phyloP scores from a whole-genome alignment of 768 basidiomycete genomes.

The Rhizopogon salebrosus region DNA sequence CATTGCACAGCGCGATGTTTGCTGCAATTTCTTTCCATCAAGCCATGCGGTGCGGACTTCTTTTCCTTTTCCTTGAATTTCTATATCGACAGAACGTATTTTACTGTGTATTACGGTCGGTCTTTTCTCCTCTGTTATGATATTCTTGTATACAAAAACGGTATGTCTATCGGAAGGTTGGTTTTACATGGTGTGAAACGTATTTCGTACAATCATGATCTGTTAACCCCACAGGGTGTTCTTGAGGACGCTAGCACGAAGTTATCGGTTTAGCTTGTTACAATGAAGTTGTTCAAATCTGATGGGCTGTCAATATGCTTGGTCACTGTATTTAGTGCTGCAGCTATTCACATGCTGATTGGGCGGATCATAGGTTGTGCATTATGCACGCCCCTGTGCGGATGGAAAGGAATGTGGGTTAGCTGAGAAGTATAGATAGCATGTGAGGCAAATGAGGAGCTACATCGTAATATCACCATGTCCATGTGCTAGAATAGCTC shows the following conservation, averaged over 20 bases:
- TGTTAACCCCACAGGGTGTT: neutral
- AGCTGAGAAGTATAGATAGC: neutral
- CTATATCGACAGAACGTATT: conserved; percentile 17
- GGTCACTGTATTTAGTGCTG: neutral
- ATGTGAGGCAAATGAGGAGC: neutral
- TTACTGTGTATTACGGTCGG: conserved; percentile 28
- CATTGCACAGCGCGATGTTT: conserved; percentile 3
- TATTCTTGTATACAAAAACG: conserved; percentile 5
- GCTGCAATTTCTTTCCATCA: conserved; percentile 1
- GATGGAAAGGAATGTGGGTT: neutral
- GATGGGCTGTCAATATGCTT: too few species aligned
- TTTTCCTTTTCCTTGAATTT: conserved; percentile 8
- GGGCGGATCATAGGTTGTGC: neutral
- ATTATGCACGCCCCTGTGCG: too few species aligned
- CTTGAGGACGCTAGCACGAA: neutral
- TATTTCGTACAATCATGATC: neutral
- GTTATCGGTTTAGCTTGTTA: neutral
- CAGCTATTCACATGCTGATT: neutral
- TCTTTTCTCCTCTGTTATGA: conserved; percentile 13
- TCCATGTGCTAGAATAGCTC: conserved; percentile 10
- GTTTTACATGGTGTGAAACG: neutral
- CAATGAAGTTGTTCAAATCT: neutral
- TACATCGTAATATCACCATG: neutral
- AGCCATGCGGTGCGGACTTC: conserved; percentile 24
- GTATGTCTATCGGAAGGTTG: conserved; percentile 3